These are phyloP conservation scores for Tulasnella sp. DNA, from an alignment of 768 basidiomycete genomes.

Conservation along the genomic window DNA sequence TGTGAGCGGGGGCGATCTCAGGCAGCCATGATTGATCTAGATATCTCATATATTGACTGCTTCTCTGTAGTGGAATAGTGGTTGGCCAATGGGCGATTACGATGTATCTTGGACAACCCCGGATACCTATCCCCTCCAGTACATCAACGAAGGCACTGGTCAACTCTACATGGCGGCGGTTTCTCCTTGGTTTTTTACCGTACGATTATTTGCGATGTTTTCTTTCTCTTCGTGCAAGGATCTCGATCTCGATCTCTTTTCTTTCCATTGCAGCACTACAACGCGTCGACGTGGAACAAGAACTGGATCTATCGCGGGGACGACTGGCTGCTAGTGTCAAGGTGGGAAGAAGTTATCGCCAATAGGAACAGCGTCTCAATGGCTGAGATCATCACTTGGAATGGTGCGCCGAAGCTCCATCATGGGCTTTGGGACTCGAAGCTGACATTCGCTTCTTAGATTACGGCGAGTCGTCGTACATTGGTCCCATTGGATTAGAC, in stretches of 20 bases:
- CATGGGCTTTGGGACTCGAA: too few species aligned
- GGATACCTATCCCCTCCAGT: constrained; percentile 28
- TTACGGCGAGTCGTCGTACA: constrained; percentile 7
- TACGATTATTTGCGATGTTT: constrained; percentile 1
- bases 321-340: constrained; percentile 26
- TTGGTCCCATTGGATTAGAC: constrained; percentile 21
- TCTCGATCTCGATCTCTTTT: not conserved
- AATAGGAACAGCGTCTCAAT: constrained; percentile 26
- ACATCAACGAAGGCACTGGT: constrained; percentile 15
- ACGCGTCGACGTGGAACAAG: constrained; percentile 54
- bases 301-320: constrained; percentile 33
- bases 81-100: constrained; percentile 47
- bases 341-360: constrained; percentile 27
- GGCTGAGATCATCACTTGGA: constrained; percentile 30
- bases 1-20: constrained; percentile 8
- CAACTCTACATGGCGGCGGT: constrained; percentile 41
- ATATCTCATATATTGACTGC: constrained; percentile 11
- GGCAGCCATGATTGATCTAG: constrained; percentile 18
- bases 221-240: not conserved
- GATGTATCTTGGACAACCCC: constrained; percentile 37
- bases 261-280: constrained; percentile 40
- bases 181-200: constrained; percentile 68
- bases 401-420: constrained; percentile 22
- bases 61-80: constrained; percentile 54
- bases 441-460: not conserved